Evolutionary conservation across 805 yeast species (phyloP), one percentile per base, ranked within the genome.

Genomic region (Wickerhamiella slavikovae): DNA sequence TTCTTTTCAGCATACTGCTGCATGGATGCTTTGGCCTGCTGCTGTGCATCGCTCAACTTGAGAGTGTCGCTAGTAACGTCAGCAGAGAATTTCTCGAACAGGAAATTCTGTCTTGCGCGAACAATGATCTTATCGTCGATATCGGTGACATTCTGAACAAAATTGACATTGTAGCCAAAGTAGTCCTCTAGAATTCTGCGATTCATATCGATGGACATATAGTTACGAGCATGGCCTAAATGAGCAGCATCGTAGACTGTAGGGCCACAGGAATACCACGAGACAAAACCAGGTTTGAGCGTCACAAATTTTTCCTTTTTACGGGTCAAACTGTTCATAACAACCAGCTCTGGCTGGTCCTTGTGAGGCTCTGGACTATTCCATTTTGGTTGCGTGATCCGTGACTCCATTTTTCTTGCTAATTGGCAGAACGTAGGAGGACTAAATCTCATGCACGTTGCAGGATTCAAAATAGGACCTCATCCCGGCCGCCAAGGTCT

Each of bases 261-360:
- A 9, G 98, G 98, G 4, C 98, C 98, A 64, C 98, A 89, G 34
- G 82, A 77, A 57, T 89, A 89, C 98, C 98, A 89, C 1, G 82
- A 65, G 29, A 89, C 76, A 35, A 66, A 65, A 21, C 47, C 48
- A 2, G 66, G 65, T 17, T 58, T 55, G 33, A 59, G 53, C 2
- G 96, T 91, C n/a, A 70, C 51, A 43, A 89, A 85, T 33, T 61
- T 74, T 22, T 68, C 77, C 47, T 85, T 85, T 19, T 68, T 52
- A 42, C 91, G 62, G 3, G 96, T 85, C 41, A 85, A 60, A 4
- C 93, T 67, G 57, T 83, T 83, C 63, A 67, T 80, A 25, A 83
- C 49, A 44, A 69, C 71, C 40, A 83, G 59, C 6, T 53, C 57
- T 1, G 69, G 62, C 17, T 45, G 42, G 13, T 33, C 42, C 4